phyloP scores from a whole-genome alignment of 2,329 filamentous ascomycete species.

The Ciborinia camelliae region DNA sequence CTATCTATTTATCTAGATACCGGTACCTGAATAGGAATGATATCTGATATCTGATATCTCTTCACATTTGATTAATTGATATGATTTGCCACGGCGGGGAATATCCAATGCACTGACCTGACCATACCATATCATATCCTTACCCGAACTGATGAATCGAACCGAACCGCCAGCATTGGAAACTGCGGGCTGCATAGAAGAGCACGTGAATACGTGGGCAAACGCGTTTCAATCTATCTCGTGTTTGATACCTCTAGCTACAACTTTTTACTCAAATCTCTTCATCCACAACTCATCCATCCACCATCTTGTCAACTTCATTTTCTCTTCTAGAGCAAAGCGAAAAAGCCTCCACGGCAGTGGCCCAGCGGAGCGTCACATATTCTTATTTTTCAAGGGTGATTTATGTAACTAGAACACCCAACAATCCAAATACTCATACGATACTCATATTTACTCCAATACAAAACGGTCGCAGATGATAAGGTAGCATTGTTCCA shows the following conservation, averaged over 20 bases:
- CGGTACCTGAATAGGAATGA: no score
- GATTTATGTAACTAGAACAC: neutral
- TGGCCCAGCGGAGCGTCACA: slow-evolving; percentile 2
- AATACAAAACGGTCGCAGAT: neutral
- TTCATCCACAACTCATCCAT: neutral
- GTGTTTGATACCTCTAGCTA: neutral
- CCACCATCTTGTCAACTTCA: neutral
- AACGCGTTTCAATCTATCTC: neutral
- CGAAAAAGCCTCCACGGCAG: neutral
- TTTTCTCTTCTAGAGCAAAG: neutral
- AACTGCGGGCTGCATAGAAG: no score
- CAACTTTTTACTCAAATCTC: neutral
- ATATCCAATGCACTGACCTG: no score
- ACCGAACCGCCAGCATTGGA: no score
- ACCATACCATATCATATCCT: no score
- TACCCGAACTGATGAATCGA: no score
- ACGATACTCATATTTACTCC: neutral
- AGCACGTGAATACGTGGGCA: slow-evolving; percentile 5
- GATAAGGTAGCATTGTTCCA: neutral
- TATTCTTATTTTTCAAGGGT: neutral
- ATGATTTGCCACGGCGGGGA: no score
- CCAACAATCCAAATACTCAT: neutral
- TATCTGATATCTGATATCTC: no score
- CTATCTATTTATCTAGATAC: no score
- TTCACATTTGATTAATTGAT: no score